These are phyloP conservation scores for Hippophae tibetana DNA, from an alignment of 306 rosid genomes.

Conservation along the genomic window DNA sequence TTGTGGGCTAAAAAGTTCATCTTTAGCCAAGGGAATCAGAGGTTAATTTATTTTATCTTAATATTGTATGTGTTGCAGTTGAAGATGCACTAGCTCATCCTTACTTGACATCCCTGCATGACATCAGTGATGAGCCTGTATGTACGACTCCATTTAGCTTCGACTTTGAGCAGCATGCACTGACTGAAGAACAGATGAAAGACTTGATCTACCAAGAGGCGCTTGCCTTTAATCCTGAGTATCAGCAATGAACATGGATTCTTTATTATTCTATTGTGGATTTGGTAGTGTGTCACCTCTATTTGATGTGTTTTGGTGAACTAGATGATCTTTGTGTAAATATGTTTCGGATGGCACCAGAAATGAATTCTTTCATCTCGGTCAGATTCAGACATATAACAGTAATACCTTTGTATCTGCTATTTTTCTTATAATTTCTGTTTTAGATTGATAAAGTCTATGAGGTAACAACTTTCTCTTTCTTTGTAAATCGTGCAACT, in stretches of 20 bases:
- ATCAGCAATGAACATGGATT: slow-evolving; percentile 37
- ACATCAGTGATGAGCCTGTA: slow-evolving; percentile 95
- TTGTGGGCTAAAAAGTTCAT: background rate
- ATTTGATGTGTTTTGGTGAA: slow-evolving; percentile 29
- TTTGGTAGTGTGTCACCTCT: slow-evolving; percentile 29
- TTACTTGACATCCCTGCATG: slow-evolving; percentile 86
- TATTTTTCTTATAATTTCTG: slow-evolving; percentile 26
- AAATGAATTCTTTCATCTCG: slow-evolving; percentile 23
- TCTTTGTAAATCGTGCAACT: background rate
- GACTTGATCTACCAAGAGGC: slow-evolving; percentile 90
- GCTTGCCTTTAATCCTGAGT: slow-evolving; percentile 88
- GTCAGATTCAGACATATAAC: slow-evolving; percentile 29
- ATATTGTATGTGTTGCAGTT: slow-evolving; percentile 37
- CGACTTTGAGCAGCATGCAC: slow-evolving; percentile 94
- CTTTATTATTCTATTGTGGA: slow-evolving; percentile 18
- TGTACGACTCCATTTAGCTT: slow-evolving; percentile 93
- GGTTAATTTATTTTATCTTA: background rate
- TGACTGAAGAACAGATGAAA: slow-evolving; percentile 90
- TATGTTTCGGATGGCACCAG: slow-evolving; percentile 48
- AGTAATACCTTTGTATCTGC: slow-evolving; percentile 29
- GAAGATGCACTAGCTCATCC: slow-evolving; percentile 95
- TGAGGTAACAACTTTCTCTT: slow-evolving; percentile 7
- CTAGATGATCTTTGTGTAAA: slow-evolving; percentile 34
- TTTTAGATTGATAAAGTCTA: slow-evolving; percentile 23
- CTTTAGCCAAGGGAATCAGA: background rate